Percentiles rank a stretch among this genome's conserved stretches.
phyloP scores from a whole-genome alignment of 352 stramenopile species.

The Phytophthora kernoviae region DNA sequence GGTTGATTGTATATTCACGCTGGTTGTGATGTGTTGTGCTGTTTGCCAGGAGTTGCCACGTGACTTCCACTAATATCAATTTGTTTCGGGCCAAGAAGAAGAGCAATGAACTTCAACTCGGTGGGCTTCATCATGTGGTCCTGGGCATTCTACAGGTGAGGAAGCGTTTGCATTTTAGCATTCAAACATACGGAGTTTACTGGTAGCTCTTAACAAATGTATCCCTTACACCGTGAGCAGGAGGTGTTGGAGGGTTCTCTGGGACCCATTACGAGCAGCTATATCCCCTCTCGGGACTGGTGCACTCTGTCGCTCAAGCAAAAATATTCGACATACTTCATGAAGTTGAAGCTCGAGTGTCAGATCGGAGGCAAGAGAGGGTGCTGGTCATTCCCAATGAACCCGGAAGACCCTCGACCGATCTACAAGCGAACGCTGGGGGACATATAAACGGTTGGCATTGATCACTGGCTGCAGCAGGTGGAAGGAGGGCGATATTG shows the following conservation, averaged over 20 bases:
- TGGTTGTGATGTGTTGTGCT: too few species aligned
- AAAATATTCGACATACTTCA: slow-evolving; percentile 25
- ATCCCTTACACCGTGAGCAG: slow-evolving; percentile 1
- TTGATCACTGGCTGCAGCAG: slow-evolving; percentile 4
- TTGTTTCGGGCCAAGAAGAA: slow-evolving; percentile 17
- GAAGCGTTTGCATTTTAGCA: too few species aligned
- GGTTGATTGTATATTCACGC: too few species aligned
- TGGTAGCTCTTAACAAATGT: too few species aligned
- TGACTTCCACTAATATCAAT: slow-evolving; percentile 14
- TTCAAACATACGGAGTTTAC: too few species aligned
- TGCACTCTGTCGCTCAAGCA: slow-evolving; percentile 14
- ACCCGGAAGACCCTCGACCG: slow-evolving; percentile 15
- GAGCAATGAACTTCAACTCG: slow-evolving; percentile 11
- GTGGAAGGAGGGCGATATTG: too few species aligned
- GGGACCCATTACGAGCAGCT: slow-evolving; percentile 16
- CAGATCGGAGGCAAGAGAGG: slow-evolving; percentile 16
- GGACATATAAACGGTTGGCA: slow-evolving; percentile 4
- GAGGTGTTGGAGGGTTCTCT: slow-evolving; percentile 10
- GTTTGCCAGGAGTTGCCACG: slow-evolving; percentile 13
- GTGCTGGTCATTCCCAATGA: slow-evolving; percentile 24
- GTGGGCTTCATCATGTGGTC: neutral
- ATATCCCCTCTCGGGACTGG: slow-evolving; percentile 13
- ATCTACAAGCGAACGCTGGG: slow-evolving; percentile 9
- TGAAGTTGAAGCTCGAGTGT: slow-evolving; percentile 24
- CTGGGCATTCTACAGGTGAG: too few species aligned